These are phyloP conservation scores for Cystobasidium slooffiae DNA, from an alignment of 1,284 basidiomycete species.

Conservation along the genomic window DNA sequence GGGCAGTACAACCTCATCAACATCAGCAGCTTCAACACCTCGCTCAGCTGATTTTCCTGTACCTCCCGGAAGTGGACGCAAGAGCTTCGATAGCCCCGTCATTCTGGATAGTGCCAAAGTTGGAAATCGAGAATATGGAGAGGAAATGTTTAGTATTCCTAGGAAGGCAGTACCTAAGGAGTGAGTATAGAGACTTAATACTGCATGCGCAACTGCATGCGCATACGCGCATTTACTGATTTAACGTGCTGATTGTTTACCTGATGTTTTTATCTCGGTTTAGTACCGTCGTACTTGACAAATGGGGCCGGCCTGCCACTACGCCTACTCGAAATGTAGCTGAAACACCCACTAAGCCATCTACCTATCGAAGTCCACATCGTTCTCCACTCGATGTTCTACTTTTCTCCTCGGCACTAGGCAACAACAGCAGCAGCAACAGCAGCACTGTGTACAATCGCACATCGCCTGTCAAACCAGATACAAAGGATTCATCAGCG, in stretches of 20 bases:
- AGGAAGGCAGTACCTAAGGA: constrained; percentile 23
- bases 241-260: too few species aligned
- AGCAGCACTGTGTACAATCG: neutral
- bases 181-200: too few species aligned
- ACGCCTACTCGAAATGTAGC: constrained; percentile 6
- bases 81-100: constrained; percentile 8
- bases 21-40: constrained; percentile 1
- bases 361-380: neutral
- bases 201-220: too few species aligned
- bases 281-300: neutral
- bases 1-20: neutral
- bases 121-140: constrained; percentile 15
- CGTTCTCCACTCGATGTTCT: neutral
- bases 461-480: neutral
- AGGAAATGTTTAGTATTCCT: constrained; percentile 36
- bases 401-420: neutral
- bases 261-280: too few species aligned
- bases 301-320: neutral
- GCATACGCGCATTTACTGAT: too few species aligned
- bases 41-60: constrained; percentile 5
- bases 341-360: constrained; percentile 20
- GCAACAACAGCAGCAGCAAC: neutral
- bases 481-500: neutral
- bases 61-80: neutral
- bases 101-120: neutral